Base-by-base conservation (phyloP, 2,329 filamentous ascomycete species). In the Ceratocystis lukuohia region DNA sequence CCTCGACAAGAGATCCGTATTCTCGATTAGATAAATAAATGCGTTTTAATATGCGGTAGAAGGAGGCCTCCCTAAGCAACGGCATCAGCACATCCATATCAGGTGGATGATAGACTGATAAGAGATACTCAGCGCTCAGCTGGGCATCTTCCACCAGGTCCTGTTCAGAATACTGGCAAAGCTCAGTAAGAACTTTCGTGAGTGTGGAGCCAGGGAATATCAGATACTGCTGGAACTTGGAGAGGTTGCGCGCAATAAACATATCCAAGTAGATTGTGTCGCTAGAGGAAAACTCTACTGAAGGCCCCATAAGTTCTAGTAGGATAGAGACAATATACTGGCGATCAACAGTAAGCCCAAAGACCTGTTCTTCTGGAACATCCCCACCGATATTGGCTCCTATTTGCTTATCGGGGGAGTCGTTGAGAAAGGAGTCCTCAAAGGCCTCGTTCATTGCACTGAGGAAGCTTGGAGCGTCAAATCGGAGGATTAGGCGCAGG, bases 401-500 rank as follows among this genome's bases (percentile, higher is more conserved):
- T 65, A 80, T 77, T 33, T 81, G 78, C 69, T 82, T 82, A 62
- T 90, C 86, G 2, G 84, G 81, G 6, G 85, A 83, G 69, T 92
- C 89, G 71, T 99, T 99, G 66, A 99, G 78, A 71, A 96, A 99
- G 0, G 87, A 81, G 72, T 99, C 93, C 74, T 99, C 94, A 71
- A 99, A 99, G 0, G 93, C 94, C 75, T 99, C 95, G 71, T 99
- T 99, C 50, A 99, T 78, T 71, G 93, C 90, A 74, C 92, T 97
- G 77, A 99, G 82, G 71, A 97, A 96, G 74, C 90, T 96, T 1
- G 91, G 85, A 0, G 92, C 86, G 74, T 97, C 91, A 70, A 95
- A 96, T 69, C 89, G 86, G 59, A 99, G 81, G 61, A 99, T 86
- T 70, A 91, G 82, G 53, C 88, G 84, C 17, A 99, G 80, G 72